phyloP scores from a whole-genome alignment of 75 land plant species.

The Adiantum capillusveneris region DNA sequence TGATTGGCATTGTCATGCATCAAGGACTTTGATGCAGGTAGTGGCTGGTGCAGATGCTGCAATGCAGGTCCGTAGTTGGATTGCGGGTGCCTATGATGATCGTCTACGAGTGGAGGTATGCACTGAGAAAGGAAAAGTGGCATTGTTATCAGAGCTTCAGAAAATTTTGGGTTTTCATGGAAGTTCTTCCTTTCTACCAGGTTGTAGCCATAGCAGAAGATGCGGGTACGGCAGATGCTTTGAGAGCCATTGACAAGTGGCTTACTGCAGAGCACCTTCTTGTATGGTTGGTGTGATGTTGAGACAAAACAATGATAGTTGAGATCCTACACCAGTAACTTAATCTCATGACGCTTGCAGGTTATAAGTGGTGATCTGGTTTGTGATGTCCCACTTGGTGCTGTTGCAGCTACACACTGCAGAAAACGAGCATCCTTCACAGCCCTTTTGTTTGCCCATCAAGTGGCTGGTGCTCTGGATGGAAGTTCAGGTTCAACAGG shows the following conservation, averaged over 20 bases:
- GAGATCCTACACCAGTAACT: not conserved
- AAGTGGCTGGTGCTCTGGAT: slow-evolving; percentile 58
- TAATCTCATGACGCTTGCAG: slow-evolving; percentile 18
- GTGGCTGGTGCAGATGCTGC: slow-evolving; percentile 83
- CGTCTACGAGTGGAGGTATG: slow-evolving; percentile 84
- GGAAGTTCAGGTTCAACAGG: slow-evolving; percentile 47
- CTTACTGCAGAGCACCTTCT: slow-evolving; percentile 78
- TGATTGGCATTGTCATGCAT: no score
- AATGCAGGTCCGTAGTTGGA: slow-evolving; percentile 61
- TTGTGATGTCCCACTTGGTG: slow-evolving; percentile 87
- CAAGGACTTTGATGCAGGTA: slow-evolving; percentile 50
- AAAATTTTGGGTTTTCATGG: not conserved
- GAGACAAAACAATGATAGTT: not conserved
- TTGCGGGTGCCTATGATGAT: slow-evolving; percentile 71
- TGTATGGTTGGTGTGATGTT: slow-evolving; percentile 24
- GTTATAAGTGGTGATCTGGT: slow-evolving; percentile 95
- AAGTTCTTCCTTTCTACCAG: slow-evolving; percentile 30
- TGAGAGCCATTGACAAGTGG: slow-evolving; percentile 54
- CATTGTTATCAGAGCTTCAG: not conserved
- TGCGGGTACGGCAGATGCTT: slow-evolving; percentile 87
- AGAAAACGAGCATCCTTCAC: slow-evolving; percentile 79
- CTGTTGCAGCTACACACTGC: slow-evolving; percentile 87
- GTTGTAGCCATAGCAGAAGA: slow-evolving; percentile 81
- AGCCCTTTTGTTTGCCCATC: slow-evolving; percentile 61
- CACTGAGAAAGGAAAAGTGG: not conserved